Evolutionary conservation across 2,329 filamentous ascomycete species (phyloP).

Genomic region (Beauveria sp.): DNA sequence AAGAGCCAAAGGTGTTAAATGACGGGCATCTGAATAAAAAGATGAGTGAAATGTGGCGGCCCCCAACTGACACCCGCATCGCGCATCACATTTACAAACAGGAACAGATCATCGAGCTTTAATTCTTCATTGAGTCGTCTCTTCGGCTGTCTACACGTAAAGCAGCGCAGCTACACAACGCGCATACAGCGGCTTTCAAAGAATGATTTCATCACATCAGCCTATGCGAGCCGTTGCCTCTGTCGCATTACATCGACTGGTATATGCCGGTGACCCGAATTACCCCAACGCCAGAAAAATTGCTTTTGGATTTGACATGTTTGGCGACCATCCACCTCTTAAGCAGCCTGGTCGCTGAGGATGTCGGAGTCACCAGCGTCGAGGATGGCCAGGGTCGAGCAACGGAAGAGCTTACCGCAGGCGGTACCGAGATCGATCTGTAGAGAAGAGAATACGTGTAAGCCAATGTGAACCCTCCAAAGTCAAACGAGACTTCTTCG

Average conservation of each 20-base stretch:
- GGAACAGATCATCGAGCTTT: slow-evolving; percentile 13
- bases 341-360: slow-evolving; percentile 67
- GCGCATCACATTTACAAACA: background rate
- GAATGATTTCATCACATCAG: slow-evolving; percentile 4
- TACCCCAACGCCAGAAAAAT: slow-evolving; percentile 35
- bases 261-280: slow-evolving; percentile 30
- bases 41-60: too few relatives aligned
- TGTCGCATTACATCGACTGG: slow-evolving; percentile 28
- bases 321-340: slow-evolving; percentile 24
- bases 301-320: slow-evolving; percentile 5
- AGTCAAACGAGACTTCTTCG: slow-evolving; percentile 82
- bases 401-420: slow-evolving; percentile 98
- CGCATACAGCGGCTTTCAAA: background rate
- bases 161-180: background rate
- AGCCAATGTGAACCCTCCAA: slow-evolving; percentile 74
- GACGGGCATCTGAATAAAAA: too few relatives aligned
- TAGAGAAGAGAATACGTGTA: slow-evolving; percentile 36
- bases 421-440: slow-evolving; percentile 98
- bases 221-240: slow-evolving; percentile 20
- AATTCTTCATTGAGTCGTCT: slow-evolving; percentile 15
- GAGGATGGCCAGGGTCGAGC: slow-evolving; percentile 93
- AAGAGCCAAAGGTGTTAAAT: too few relatives aligned
- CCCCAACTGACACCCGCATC: background rate
- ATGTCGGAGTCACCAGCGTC: slow-evolving; percentile 99
- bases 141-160: slow-evolving; percentile 4